Percentiles rank a stretch among this genome's conserved stretches.
Evolutionary conservation across 1,284 basidiomycete species (phyloP).

Genomic region (Athelia psychrophila): DNA sequence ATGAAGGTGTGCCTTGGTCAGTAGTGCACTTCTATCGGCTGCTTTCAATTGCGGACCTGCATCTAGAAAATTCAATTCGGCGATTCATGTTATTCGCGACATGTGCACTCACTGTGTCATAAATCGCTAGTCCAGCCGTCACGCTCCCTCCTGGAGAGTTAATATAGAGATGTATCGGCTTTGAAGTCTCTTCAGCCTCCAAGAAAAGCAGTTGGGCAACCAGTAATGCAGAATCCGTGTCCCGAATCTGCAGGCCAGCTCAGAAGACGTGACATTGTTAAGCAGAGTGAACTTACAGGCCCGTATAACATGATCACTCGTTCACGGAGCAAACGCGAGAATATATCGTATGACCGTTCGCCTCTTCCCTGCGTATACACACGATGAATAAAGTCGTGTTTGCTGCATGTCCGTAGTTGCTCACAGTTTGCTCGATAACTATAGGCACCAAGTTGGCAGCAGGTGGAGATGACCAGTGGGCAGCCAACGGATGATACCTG

Average conservation of each 20-base stretch:
- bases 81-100: conserved; percentile 1
- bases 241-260: conserved; percentile 62
- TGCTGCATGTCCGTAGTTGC: conserved; percentile 18
- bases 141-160: conserved; percentile 95
- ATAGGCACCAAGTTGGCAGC: conserved; percentile 77
- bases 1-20: conserved; percentile 8
- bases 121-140: conserved; percentile 91
- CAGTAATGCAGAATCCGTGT: conserved; percentile 78
- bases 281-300: conserved; percentile 53
- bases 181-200: conserved; percentile 89
- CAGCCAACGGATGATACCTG: conserved; percentile 46
- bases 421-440: conserved; percentile 89
- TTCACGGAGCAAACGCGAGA: conserved; percentile 85
- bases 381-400: conserved; percentile 10
- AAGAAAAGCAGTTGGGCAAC: conserved; percentile 92
- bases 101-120: conserved; percentile 77
- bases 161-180: conserved; percentile 92
- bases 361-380: conserved; percentile 70
- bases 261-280: conserved; percentile 4
- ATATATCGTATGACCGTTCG: conserved; percentile 93
- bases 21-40: conserved; percentile 5
- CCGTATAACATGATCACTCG: conserved; percentile 93
- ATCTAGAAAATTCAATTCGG: conserved; percentile 47
- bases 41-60: conserved; percentile 50
- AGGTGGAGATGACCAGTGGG: conserved; percentile 40